Base-by-base conservation (phyloP, 2,329 filamentous ascomycete genomes). In the Cladophialophora exuberans region DNA sequence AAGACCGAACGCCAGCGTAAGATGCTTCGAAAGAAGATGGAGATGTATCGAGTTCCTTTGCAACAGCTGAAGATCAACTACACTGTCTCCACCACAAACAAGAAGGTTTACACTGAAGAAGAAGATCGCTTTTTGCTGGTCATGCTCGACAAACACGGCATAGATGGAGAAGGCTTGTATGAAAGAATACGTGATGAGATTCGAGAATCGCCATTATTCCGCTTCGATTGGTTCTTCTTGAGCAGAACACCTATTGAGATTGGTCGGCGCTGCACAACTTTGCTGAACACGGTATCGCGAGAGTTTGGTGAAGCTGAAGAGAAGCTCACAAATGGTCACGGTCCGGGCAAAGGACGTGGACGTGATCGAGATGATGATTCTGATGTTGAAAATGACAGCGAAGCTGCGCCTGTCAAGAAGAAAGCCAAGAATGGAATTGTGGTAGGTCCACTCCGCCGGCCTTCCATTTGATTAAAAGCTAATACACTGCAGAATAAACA, bases 61-160 rank as follows among this genome's bases (percentile, higher is more conserved):
- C 94, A 99, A 72, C 94, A 99, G 73, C 85, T 99, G 67, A 96
- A 96, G 79, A 91, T 99, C 77, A 97, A 96, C 76, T 99, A 99
- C 74, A 96, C 92, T 0, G 94, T 99, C 23, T 96, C 91, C 5
- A 99, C 94, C 2, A 99, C 95, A 7, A 99, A 99, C 83, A 99
- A 99, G 79, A 99, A 99, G 77, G 92, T 99, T 1, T 99, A 99
- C 71, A 97, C 92, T 0, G 95, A 99, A 70, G 94, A 99, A 69
- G 94, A 99, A 72, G 94, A 99, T 69, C 85, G 94, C 3, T 99
- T 99, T 75, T 75, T 99, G 48, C 81, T 99, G 28, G 93, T 99
- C 45, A 87, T 97, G 75, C 81, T 99, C 4, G 91, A 99, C 74
- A 89, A 87, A 71, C 88, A 91, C 65, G 94, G 95, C 5, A 86